A percentile compares a stretch with the other conserved stretches of the same genome.
Evolutionary conservation across 2,329 filamentous ascomycete genomes (phyloP).

Genomic region (Scedosporium dehoogii): DNA sequence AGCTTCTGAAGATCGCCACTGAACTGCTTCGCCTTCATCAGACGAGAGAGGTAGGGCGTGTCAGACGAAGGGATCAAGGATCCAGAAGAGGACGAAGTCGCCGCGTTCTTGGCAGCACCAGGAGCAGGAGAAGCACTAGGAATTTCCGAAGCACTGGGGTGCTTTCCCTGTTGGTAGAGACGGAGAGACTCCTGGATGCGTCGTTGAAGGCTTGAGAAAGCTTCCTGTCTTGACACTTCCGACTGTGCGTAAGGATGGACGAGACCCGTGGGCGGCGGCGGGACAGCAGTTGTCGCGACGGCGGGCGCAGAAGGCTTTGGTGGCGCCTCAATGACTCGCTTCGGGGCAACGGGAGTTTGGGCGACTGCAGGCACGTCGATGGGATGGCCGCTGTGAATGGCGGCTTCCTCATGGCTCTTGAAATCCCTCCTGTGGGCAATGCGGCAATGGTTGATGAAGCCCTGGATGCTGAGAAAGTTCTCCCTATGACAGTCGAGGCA

Average conservation of each 20-base stretch:
- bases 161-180: slow-evolving; percentile 40
- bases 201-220: slow-evolving; percentile 37
- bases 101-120: too few species aligned
- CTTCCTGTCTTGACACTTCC: slow-evolving; percentile 44
- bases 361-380: slow-evolving; percentile 59
- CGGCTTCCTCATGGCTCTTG: slow-evolving; percentile 92
- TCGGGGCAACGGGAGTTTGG: slow-evolving; percentile 14
- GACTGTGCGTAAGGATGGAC: slow-evolving; percentile 54
- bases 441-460: slow-evolving; percentile 98
- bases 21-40: slow-evolving; percentile 54
- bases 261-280: slow-evolving; percentile 31
- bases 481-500: slow-evolving; percentile 80
- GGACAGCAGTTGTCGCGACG: slow-evolving; percentile 8
- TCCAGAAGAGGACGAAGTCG: background rate
- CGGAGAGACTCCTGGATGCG: slow-evolving; percentile 45
- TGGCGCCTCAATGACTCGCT: slow-evolving; percentile 31
- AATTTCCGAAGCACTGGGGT: slow-evolving; percentile 7
- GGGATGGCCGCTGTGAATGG: slow-evolving; percentile 73
- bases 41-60: slow-evolving; percentile 56
- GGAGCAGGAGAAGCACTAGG: background rate
- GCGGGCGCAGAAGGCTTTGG: slow-evolving; percentile 11
- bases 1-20: slow-evolving; percentile 47
- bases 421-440: slow-evolving; percentile 91
- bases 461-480: slow-evolving; percentile 92
- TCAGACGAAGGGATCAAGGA: slow-evolving; percentile 43